These are phyloP conservation scores for Punica granatum DNA, from an alignment of 345 rosid genomes.

Conservation along the genomic window DNA sequence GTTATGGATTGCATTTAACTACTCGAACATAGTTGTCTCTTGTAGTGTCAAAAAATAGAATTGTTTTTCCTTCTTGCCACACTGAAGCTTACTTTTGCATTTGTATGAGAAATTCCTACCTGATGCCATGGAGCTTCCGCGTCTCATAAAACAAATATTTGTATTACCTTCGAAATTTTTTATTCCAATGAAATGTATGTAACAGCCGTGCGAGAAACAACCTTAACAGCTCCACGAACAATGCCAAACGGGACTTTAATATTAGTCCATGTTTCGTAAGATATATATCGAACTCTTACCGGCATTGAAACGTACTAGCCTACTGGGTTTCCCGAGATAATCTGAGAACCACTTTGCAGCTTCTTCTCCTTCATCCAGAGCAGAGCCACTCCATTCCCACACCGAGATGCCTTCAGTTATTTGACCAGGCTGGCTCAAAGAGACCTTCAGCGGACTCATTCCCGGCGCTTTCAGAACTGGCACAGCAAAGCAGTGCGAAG, in stretches of 20 bases:
- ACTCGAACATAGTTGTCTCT: neutral
- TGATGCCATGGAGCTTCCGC: neutral
- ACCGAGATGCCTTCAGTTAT: constrained; percentile 55
- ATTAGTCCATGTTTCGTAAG: neutral
- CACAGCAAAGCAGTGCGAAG: constrained; percentile 1
- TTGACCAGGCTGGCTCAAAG: constrained; percentile 36
- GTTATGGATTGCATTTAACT: no score
- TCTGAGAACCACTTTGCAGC: constrained; percentile 77
- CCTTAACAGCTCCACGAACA: no score
- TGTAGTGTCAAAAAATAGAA: neutral
- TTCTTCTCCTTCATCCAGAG: constrained; percentile 83
- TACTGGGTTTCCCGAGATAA: constrained; percentile 68
- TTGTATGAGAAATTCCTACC: neutral
- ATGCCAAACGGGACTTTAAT: no score
- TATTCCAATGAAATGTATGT: neutral
- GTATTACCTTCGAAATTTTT: neutral
- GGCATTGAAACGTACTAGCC: constrained; percentile 72
- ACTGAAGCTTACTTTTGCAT: neutral
- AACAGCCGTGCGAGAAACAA: neutral
- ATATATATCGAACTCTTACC: constrained; percentile 26
- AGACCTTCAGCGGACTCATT: constrained; percentile 56
- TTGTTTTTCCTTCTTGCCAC: neutral
- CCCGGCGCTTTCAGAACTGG: constrained; percentile 78
- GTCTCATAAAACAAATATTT: neutral
- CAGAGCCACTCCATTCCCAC: constrained; percentile 95